Base-by-base conservation (phyloP, 352 stramenopile genomes). In the Phytophthora cajani region DNA sequence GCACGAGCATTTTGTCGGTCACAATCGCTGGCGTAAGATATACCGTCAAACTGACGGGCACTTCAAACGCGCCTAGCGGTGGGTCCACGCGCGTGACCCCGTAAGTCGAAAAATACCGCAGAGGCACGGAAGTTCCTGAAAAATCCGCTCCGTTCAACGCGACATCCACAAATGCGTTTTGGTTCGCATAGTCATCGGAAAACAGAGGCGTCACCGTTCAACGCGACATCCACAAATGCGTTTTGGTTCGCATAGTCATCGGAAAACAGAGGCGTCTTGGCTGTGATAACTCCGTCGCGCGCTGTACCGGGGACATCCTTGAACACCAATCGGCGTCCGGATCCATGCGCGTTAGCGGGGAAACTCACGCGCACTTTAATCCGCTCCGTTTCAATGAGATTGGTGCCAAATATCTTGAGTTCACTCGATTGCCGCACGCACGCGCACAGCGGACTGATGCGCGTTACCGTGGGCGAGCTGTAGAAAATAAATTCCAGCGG, bases 401-500 rank as follows among this genome's bases (percentile, higher is more conserved):
- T 89, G 1, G 76, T 75, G 6, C 85, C 87, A 19, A 75, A 84
- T 42, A 95, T 88, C 7, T 54, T 65, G 8, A 95, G 67, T 11
- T 81, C 62, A 63, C 82, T 92, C 0, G 79, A 71, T 16, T 85
- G 68, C 5, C 72, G 74, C 16, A 92, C 78, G 52, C 74, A 83
- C 7, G 82, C 77, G 52, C 80, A 93, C 4, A 90, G 49, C 1
- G 87, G 87, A 64, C 84, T 90, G 27, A 93, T 78, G 0, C 63
- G 70, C 0, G 64, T 77, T 17, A 93, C 74, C 2, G 72, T 77
- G 9, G 87, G 87, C 17, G 78, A 88, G 56, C 73, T 87, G 74
- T 92, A 95, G 62, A 84, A 95, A 12, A 95, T 80, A 56, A 93
- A 95, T 17, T 91, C 78, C 52, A 86, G 72, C 6, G 64, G 67